Base-by-base conservation (phyloP, 2,329 filamentous ascomycete species). In the Aureobasidium vineae region DNA sequence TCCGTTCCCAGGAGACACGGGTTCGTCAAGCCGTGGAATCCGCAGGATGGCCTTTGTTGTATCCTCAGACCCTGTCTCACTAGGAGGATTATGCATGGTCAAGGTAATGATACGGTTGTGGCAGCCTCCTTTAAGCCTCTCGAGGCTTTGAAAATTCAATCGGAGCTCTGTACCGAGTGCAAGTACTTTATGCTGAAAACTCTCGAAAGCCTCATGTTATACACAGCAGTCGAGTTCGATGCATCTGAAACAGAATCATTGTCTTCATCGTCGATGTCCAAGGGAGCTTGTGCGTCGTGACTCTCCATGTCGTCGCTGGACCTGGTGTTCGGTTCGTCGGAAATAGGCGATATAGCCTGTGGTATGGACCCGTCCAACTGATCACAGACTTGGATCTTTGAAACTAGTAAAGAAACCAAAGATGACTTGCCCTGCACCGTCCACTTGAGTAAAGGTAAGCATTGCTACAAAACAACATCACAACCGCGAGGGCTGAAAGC, bases 121-220 rank as follows among this genome's bases (percentile, higher is more conserved):
- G 15, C 4, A 26, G 38, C 54, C 38, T 59, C 54, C 54, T 11
- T 7, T 16, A 7, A 28, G 8, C 38, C 36, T 47, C 26, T 40
- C 38, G 7, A 60, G 26, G 19, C 45, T 19, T 16, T 31, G 16
- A 10, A 60, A 60, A 1, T 40, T 11, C 11, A 21, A 15, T 19
- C 15, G 10, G 6, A 40, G 41, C 26, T 60, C 56, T 21, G 56
- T 3, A 11, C 7, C 56, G 31, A 60, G 41, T 6, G 56, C 56
- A 45, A 33, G 13, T 7, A 60, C 56, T 21, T 60, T 47, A 28
- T 47, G 1, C n/a, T 36, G 40, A 5, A 47, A 36, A 1, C 5
- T 36, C 41, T 60, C 56, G 40, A 47, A 47, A 21, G 54, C 7
- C 28, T 59, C 54, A 28, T 56, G 53, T 41, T 36, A 2, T 54